Conservation (phyloP, 768 basidiomycete species). For the Rhodotorula paludigena region DNA sequence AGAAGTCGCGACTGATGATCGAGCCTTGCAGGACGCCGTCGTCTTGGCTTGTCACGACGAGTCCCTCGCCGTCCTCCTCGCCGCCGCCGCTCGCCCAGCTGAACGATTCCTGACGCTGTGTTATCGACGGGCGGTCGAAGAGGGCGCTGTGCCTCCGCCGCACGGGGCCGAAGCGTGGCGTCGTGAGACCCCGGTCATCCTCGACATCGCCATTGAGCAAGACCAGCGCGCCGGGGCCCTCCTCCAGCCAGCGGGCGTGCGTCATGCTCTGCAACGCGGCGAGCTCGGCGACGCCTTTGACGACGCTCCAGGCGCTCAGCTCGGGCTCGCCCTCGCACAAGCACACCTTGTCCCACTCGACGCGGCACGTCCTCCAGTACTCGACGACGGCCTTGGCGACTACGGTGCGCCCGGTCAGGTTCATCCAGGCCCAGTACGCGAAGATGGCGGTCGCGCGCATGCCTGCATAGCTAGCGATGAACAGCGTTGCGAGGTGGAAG, state of each 20-base stretch:
- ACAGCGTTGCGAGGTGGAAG: constrained; percentile 10
- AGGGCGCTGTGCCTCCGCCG: background rate
- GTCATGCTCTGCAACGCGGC: constrained; percentile 28
- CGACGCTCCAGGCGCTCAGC: background rate
- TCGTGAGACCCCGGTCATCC: background rate
- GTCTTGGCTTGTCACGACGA: constrained; percentile 12
- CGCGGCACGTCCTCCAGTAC: constrained; percentile 14
- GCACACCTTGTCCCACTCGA: constrained; percentile 29
- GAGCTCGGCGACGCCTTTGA: constrained; percentile 1
- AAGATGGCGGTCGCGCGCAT: background rate
- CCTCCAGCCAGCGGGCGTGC: constrained; percentile 6
- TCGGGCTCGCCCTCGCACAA: constrained; percentile 14
- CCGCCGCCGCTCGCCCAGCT: constrained; percentile 10
- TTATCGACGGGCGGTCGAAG: constrained; percentile 5
- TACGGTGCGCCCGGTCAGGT: constrained; percentile 31
- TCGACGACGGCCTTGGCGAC: constrained; percentile 4
- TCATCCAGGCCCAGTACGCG: constrained; percentile 17
- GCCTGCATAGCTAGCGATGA: background rate
- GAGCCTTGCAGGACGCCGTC: constrained; percentile 19
- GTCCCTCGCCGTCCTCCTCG: constrained; percentile 14
- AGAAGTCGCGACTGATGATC: constrained; percentile 6
- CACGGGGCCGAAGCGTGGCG: background rate
- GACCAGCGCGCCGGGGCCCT: background rate
- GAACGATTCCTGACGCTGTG: constrained; percentile 9
- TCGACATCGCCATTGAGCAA: constrained; percentile 2